Base-by-base conservation (phyloP, 2,329 filamentous ascomycete genomes). In the Xenoacremonium recifei region DNA sequence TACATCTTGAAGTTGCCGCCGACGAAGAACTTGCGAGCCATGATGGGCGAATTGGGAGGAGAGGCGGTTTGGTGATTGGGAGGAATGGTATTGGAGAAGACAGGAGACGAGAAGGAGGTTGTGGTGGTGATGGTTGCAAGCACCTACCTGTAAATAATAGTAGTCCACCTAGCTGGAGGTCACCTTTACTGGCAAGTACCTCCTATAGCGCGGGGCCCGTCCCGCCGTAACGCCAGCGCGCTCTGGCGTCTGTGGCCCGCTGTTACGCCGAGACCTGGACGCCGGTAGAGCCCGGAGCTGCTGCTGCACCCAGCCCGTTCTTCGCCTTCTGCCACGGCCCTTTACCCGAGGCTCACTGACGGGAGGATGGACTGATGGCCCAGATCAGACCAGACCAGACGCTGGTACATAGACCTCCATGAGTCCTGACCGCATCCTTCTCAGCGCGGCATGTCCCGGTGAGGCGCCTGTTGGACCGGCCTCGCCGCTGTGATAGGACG, bases 1-100 rank as follows among this genome's bases (percentile, higher is more conserved):
- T 75, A 95, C 91, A 97, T 97, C 82, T 99, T 97, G 79, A 97
- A 97, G 85, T 99, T 99, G 67, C 91, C 91, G 71, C 91, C 91
- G 70, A 96, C 88, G 71, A 96, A 95, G 80, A 95, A 96, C 78
- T 90, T 87, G 78, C 90, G 90, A 80, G 85, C 80, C 90, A 95
- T 96, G 63, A 64, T 89, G 80, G 73, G 60, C 59, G n/a, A 51
- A 64, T 58, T 55, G 37, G 47, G 50, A 27, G 31, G 40, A 16
- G n/a, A 12, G 12, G 17, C 21, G 34, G 35, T 29, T 35, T 40
- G 17, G 15, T 39, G 21, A 25, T 39, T 27, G 31, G 19, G 17
- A 34, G 20, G 32, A 34, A 18, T 21, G 17, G 42, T 18, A 33
- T 35, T 15, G 19, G 6, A 21, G 21, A 34, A 31, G 16, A 31